Percentiles rank a stretch among this genome's conserved stretches.
phyloP scores from a whole-genome alignment of 305 asterid genomes.

The Euphrasia arctica region DNA sequence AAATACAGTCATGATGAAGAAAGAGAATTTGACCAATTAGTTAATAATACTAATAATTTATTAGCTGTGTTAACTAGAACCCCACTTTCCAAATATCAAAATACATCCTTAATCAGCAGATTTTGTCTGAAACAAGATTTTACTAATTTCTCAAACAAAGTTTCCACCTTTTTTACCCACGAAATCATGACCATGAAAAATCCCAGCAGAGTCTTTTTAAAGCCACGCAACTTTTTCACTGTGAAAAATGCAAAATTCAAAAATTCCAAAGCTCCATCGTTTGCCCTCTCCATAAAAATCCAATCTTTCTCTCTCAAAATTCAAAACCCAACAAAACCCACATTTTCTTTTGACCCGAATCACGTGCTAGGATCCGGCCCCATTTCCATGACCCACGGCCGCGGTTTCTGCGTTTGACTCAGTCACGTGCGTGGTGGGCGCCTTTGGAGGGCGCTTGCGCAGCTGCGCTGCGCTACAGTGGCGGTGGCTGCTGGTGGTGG shows the following conservation, averaged over 20 bases:
- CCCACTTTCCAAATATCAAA: not conserved
- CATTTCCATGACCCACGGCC: conserved; percentile 26
- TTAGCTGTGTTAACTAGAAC: not conserved
- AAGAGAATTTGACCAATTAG: not conserved
- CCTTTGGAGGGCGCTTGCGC: too few relatives aligned
- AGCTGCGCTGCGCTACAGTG: not conserved
- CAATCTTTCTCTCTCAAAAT: not conserved
- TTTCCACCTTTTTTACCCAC: not conserved
- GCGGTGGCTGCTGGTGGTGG: conserved; percentile 22
- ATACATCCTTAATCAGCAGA: too few relatives aligned
- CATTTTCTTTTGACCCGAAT: conserved; percentile 18
- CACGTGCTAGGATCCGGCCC: conserved; percentile 30
- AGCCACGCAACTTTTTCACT: not conserved
- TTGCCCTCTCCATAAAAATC: not conserved
- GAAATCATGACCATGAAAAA: too few relatives aligned
- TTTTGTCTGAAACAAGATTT: not conserved
- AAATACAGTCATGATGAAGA: not conserved
- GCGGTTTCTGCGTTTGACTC: conserved; percentile 32
- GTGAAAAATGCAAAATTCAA: not conserved
- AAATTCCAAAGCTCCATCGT: not conserved
- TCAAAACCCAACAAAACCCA: not conserved
- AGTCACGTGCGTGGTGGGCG: conserved; percentile 27
- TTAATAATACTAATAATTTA: too few relatives aligned
- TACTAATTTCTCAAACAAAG: not conserved
- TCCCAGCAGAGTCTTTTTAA: not conserved